Evolutionary conservation across 768 basidiomycete species (phyloP), one percentile per base, ranked within the genome.

Genomic region (Polyporus arcularius): DNA sequence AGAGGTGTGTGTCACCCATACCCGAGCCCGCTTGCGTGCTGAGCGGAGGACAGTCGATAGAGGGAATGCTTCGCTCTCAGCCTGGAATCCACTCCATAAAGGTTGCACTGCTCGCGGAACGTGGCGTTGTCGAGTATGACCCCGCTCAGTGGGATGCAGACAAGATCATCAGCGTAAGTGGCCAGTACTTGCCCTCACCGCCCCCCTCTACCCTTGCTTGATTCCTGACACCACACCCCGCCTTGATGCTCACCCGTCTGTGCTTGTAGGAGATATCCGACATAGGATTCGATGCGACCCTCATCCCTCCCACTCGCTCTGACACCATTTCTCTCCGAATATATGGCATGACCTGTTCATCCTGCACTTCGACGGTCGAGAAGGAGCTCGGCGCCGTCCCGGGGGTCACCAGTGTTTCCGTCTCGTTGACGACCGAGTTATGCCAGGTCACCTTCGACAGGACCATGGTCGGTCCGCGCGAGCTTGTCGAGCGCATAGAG

Each of bases 61-160:
- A 96, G 71, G 85, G 87, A 42, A 89, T 90, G 79, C 82, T 96
- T 21, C 80, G 87, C 68, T 79, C 79, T 16, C 92, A 96, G 72
- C 77, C 85, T n/a, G 97, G 97, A n/a, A 95, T 99, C 53, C 76
- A 86, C 62, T 91, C 89, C 11, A 76, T 97, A 62, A 94, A 94
- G 71, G 95, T 99, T n/a, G 96, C 96, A 26, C 82, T 99, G n/a
- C 82, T 99, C 28, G 94, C 97, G 12, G 96, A 99, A 73, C 87
- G 96, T 14, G 96, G 88, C 4, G 82, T 93, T 48, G 78, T 99
- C 64, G 94, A 96, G 72, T 99, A 90, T 68, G 94, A 98, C 67
- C 85, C 92, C 1, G 69, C 76, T 0, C 70, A 77, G n/a, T 99
- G 97, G 97, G 83, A 80, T 38, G 75, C 85, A 9, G 90, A 87